Evolutionary conservation across 805 yeast species (phyloP), one percentile per base, ranked within the genome.

Genomic region (Saccharomycopsis oosterbeekiorum): DNA sequence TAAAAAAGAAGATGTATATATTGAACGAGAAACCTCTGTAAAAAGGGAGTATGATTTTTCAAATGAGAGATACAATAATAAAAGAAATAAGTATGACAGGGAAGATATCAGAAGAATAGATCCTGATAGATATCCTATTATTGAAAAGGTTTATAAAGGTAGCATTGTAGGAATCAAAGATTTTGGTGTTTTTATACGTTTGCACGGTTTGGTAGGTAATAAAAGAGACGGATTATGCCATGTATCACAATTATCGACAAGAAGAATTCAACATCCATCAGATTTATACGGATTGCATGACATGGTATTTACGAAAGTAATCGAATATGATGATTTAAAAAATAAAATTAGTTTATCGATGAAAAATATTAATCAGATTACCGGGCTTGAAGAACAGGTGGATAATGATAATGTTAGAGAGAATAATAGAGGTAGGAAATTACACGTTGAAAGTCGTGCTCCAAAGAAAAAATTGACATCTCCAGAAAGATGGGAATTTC

Each of bases 401-500:
- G 12, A 29, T 24, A 62, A n/a, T 57, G 60, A 24, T 24, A 62
- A 60, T 3, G 47, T 41, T 17, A 60, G 65, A 59, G 15, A 37
- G 12, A 14, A 37, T 37, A 65, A 68, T 14, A 57, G 57, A 34
- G 40, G 14, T 37, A 67, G 15, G 67, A 67, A 47, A 56, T 67
- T 56, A 47, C 50, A 10, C 65, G 39, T 41, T 56, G 9, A 51
- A 43, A 10, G 66, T 65, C 12, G 65, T 61, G 8, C 11, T 26
- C 51, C 60, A 24, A 75, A 72, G 64, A 73, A 78, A 63, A 77
- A 88, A 59, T 70, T 86, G 41, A 86, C 96, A 0, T 87, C 96
- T 0, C 96, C 96, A 0, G 98, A 92, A 71, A 73, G 90, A 60
- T 92, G 97, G 96, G 97, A 93, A 69, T 78, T 89, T 58, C 77